A percentile compares a stretch with the other conserved stretches of the same genome.
These are phyloP conservation scores for Sclerotiophoma versabilis DNA, from an alignment of 2,329 filamentous ascomycete genomes.

Conservation along the genomic window DNA sequence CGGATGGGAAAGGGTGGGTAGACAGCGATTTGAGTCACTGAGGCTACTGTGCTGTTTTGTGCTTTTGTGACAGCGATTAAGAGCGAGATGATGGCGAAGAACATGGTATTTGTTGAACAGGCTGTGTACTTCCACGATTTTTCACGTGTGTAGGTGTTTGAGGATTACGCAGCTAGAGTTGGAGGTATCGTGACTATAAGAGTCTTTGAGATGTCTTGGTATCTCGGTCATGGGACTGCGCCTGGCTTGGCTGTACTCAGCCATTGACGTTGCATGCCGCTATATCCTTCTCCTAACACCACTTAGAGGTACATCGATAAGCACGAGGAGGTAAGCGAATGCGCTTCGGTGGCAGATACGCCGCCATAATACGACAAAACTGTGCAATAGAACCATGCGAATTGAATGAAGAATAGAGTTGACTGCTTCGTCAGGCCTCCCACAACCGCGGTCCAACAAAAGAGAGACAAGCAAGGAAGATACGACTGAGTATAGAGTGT, in stretches of 20 bases:
- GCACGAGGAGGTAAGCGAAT: background rate
- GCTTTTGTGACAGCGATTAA: background rate
- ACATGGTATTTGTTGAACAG: background rate
- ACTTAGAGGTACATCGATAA: background rate
- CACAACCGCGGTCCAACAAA: background rate
- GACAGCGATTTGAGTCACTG: slow-evolving; percentile 7
- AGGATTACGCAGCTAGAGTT: background rate
- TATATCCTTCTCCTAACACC: background rate
- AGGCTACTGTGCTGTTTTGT: background rate
- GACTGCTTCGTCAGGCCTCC: background rate
- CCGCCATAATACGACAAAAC: background rate
- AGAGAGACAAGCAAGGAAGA: background rate
- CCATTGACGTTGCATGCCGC: slow-evolving; percentile 9
- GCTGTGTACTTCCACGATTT: background rate
- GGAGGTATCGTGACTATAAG: background rate
- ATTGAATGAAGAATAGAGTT: background rate
- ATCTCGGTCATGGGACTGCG: slow-evolving; percentile 6
- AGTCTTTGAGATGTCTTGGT: background rate
- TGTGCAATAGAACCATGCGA: background rate
- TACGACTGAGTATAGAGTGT: too few relatives aligned
- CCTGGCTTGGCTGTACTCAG: slow-evolving; percentile 11
- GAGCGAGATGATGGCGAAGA: background rate
- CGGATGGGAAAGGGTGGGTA: slow-evolving; percentile 21
- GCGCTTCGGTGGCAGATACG: background rate
- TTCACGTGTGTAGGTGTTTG: too few relatives aligned